A percentile compares a stretch with the other conserved stretches of the same genome.
Evolutionary conservation across 2,329 filamentous ascomycete species (phyloP).

Genomic region (Neonectria punicea): DNA sequence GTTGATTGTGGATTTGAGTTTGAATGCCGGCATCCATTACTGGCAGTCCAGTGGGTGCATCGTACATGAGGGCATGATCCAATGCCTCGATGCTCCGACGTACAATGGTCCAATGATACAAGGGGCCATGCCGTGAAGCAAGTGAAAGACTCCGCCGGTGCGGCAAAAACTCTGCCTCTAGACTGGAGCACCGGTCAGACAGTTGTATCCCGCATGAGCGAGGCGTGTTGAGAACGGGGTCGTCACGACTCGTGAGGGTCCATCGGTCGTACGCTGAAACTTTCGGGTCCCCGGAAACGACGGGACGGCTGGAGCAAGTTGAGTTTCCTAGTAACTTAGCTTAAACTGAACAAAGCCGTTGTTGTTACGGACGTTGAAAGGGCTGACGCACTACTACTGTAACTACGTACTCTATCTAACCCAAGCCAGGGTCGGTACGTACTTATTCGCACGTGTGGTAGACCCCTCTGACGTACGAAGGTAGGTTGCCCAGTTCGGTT

Average conservation of each 20-base stretch:
- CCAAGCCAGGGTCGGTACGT: too few species aligned
- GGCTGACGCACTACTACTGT: not conserved
- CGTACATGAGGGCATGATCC: not conserved
- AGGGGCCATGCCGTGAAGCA: slow-evolving; percentile 23
- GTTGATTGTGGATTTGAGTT: slow-evolving; percentile 1
- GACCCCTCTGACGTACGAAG: not conserved
- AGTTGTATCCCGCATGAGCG: slow-evolving; percentile 14
- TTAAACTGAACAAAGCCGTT: not conserved
- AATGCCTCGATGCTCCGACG: slow-evolving; percentile 5
- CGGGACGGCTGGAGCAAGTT: not conserved
- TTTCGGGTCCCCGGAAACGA: slow-evolving; percentile 18
- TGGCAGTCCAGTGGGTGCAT: not conserved
- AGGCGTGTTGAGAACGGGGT: slow-evolving; percentile 12
- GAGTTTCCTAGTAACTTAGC: not conserved
- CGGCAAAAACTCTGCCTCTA: slow-evolving; percentile 22
- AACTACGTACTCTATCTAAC: too few species aligned
- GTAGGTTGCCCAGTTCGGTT: slow-evolving; percentile 5
- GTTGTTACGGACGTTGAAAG: not conserved
- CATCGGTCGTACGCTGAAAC: slow-evolving; percentile 2
- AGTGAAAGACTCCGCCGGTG: slow-evolving; percentile 9
- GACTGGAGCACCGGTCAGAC: slow-evolving; percentile 5
- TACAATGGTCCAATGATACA: not conserved
- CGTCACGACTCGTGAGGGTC: not conserved
- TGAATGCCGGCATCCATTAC: slow-evolving; percentile 10
- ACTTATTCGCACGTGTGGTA: too few species aligned